phyloP scores from a whole-genome alignment of 176 grass and related monocot species.

The Panicum miliaceum region DNA sequence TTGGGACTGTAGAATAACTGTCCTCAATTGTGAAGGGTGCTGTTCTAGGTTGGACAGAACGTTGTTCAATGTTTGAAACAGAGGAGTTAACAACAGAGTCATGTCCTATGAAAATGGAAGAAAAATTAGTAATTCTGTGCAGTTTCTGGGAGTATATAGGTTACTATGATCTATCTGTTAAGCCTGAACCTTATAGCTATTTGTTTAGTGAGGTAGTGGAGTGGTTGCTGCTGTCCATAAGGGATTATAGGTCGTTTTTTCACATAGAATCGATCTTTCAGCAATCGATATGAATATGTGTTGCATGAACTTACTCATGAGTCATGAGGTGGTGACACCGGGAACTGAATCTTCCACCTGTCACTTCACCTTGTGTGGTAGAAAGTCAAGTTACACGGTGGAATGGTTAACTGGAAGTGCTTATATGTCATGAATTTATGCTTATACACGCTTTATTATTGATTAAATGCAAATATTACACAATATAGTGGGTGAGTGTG shows the following conservation, averaged over 20 bases:
- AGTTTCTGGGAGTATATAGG: not conserved
- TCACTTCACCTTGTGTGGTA: not conserved
- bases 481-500: not conserved
- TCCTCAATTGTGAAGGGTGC: not conserved
- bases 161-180: not conserved
- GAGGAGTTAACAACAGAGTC: not conserved
- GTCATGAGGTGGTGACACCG: not conserved
- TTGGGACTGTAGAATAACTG: not conserved
- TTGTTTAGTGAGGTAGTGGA: not conserved
- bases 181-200: not conserved
- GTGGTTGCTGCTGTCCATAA: not conserved
- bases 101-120: not conserved
- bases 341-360: not conserved
- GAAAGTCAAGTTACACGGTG: not conserved
- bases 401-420: not conserved
- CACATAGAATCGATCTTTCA: not conserved
- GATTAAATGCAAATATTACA: not conserved
- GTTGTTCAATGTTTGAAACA: not conserved
- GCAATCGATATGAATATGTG: not conserved
- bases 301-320: not conserved
- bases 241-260: not conserved
- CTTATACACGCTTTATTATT: not conserved
- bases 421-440: not conserved
- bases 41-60: not conserved
- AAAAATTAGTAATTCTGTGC: not conserved